Conservation (phyloP, 192 early-diverging fungal species). For the Lunasporangiospora selenospora region DNA sequence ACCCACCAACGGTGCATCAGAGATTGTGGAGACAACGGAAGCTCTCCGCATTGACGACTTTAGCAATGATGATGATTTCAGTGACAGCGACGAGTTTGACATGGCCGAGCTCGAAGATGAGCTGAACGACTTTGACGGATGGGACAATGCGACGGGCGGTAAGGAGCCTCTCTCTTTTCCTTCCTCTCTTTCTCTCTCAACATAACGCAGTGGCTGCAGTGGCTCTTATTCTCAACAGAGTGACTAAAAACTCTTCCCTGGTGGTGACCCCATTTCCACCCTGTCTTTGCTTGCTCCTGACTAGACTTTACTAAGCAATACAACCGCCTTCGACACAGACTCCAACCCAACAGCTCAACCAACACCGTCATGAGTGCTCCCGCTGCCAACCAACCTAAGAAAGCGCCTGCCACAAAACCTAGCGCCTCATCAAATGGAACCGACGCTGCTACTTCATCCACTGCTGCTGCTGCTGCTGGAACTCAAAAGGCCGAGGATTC, state of each 20-base stretch:
- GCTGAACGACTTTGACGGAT: slow-evolving; percentile 79
- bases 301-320: slow-evolving; percentile 95
- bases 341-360: slow-evolving; percentile 51
- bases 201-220: no score
- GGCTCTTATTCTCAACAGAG: no score
- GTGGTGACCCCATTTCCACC: slow-evolving; percentile 1
- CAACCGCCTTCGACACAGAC: slow-evolving; percentile 80
- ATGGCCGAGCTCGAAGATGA: slow-evolving; percentile 77
- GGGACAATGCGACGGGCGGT: slow-evolving; percentile 80
- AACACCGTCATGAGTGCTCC: slow-evolving; percentile 26
- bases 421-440: slow-evolving; percentile 3
- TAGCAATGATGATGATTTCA: slow-evolving; percentile 61
- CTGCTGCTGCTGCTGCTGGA: slow-evolving; percentile 26
- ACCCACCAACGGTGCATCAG: no score
- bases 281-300: neutral
- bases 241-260: no score
- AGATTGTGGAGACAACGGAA: no score
- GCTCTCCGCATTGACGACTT: slow-evolving; percentile 49
- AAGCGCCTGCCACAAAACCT: slow-evolving; percentile 18
- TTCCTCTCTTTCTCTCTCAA: neutral
- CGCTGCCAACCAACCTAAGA: slow-evolving; percentile 29
- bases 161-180: neutral
- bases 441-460: slow-evolving; percentile 28
- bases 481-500: slow-evolving; percentile 36
- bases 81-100: no score